These are phyloP conservation scores for Fagus sylvatica DNA, from an alignment of 306 rosid genomes.

Conservation along the genomic window DNA sequence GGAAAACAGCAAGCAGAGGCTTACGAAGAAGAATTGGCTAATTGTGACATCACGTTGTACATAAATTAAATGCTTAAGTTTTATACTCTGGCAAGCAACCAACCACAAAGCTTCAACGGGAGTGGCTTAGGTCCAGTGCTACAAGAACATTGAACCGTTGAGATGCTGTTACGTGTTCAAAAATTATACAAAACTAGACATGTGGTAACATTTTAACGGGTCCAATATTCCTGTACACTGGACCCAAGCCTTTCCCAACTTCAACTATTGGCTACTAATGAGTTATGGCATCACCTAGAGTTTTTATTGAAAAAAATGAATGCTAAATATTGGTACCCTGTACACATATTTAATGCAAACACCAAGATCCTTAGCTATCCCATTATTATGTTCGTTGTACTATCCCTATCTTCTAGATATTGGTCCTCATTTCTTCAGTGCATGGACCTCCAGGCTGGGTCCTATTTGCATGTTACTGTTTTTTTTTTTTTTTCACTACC, in stretches of 20 bases:
- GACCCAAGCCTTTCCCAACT: no score
- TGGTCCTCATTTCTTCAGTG: neutral
- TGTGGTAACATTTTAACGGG: no score
- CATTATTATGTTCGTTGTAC: neutral
- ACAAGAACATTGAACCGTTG: no score
- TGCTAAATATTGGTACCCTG: neutral
- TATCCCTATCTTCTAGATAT: conserved; percentile 1
- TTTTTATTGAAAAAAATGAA: neutral
- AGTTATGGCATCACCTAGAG: neutral
- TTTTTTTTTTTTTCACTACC: neutral
- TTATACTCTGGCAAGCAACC: neutral
- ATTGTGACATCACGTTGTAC: neutral
- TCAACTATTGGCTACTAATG: neutral
- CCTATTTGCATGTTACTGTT: neutral
- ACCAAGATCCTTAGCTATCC: neutral
- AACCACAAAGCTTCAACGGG: no score
- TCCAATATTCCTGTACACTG: no score
- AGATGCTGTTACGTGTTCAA: no score
- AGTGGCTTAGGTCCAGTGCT: no score
- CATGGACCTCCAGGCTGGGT: neutral
- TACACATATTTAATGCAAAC: neutral
- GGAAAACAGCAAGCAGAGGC: neutral
- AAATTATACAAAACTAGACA: no score
- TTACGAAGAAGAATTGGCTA: neutral
- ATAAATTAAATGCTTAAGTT: neutral